Percentiles rank a stretch among this genome's conserved stretches.
Evolutionary conservation across 805 yeast genomes (phyloP).

Genomic region (Zygosaccharomyces bisporus): DNA sequence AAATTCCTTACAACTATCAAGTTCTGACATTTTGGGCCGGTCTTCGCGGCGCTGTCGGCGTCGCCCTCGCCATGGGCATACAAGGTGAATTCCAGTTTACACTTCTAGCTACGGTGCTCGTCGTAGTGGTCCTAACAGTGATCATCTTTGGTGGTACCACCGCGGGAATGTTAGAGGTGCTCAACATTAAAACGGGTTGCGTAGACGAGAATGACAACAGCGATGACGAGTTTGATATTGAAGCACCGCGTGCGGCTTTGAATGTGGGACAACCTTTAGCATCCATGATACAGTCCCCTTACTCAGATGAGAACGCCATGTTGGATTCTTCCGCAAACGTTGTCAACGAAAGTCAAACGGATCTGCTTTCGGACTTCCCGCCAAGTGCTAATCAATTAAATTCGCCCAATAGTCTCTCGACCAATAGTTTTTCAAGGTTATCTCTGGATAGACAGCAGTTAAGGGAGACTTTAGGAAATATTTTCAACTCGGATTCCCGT

Average conservation of each 20-base stretch:
- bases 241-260: slow-evolving; percentile 47
- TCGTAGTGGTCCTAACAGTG: slow-evolving; percentile 94
- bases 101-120: slow-evolving; percentile 88
- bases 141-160: slow-evolving; percentile 98
- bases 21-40: slow-evolving; percentile 99
- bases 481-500: slow-evolving; percentile 45
- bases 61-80: slow-evolving; percentile 94
- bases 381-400: slow-evolving; percentile 8
- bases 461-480: slow-evolving; percentile 23
- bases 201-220: slow-evolving; percentile 69
- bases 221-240: slow-evolving; percentile 95
- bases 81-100: slow-evolving; percentile 92
- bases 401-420: background rate
- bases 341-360: slow-evolving; percentile 1
- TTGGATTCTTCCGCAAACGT: slow-evolving; percentile 10
- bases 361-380: slow-evolving; percentile 11
- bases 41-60: slow-evolving; percentile 97
- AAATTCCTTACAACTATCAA: slow-evolving; percentile 91
- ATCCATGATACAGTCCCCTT: slow-evolving; percentile 20
- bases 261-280: slow-evolving; percentile 6
- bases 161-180: slow-evolving; percentile 93
- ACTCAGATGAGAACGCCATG: slow-evolving; percentile 30
- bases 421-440: slow-evolving; percentile 11
- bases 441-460: slow-evolving; percentile 19
- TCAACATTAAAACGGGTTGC: slow-evolving; percentile 90